Evolutionary conservation across 164 flowering plant species (phyloP).

Genomic region (Magnolia officinalis): DNA sequence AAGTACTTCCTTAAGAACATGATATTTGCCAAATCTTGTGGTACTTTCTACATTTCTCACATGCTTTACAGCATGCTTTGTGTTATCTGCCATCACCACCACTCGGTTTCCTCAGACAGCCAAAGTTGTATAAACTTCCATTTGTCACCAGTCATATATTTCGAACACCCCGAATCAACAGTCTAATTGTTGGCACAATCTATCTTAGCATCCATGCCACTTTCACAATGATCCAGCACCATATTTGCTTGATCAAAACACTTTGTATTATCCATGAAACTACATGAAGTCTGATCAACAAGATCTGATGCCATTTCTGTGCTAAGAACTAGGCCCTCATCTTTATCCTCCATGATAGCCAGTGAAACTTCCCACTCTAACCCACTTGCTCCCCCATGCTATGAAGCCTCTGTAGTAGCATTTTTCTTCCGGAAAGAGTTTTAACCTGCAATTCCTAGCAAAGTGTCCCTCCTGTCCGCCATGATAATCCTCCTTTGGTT

Average conservation of each 20-base stretch:
- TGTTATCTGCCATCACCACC: too few relatives aligned
- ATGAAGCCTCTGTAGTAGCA: neutral
- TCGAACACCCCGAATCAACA: neutral
- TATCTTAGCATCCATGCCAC: neutral
- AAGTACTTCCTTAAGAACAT: too few relatives aligned
- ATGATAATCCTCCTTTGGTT: neutral
- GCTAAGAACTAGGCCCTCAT: too few relatives aligned
- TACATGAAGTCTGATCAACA: neutral
- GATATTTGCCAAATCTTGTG: too few relatives aligned
- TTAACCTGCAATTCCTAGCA: neutral
- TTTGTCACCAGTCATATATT: too few relatives aligned
- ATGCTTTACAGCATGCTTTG: too few relatives aligned
- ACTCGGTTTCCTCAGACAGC: too few relatives aligned
- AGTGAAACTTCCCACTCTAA: neutral
- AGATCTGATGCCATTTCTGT: neutral
- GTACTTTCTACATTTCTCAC: too few relatives aligned
- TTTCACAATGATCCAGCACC: neutral
- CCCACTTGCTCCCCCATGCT: neutral
- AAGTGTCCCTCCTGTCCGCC: neutral
- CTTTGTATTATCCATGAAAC: neutral
- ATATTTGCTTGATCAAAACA: neutral
- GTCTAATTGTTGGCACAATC: neutral
- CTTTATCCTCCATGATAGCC: neutral
- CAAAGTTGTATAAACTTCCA: too few relatives aligned
- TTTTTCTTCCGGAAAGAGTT: neutral